Percentiles rank a stretch among this genome's conserved stretches.
phyloP scores from a whole-genome alignment of 177 flowering plant genomes.

The Vitis hybrid region DNA sequence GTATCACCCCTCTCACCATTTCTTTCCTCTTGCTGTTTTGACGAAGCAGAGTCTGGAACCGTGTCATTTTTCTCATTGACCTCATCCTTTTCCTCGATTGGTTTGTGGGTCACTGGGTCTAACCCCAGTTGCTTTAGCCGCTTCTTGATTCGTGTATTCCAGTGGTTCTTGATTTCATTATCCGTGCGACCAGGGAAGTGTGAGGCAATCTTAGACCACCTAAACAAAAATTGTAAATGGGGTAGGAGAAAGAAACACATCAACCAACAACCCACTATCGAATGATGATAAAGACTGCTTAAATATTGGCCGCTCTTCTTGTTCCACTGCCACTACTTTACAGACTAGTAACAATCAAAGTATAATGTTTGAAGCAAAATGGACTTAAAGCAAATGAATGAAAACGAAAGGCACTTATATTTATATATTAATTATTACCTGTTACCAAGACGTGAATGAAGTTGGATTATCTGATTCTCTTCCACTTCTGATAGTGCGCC shows the following conservation, averaged over 20 bases:
- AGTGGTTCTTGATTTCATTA: constrained; percentile 87
- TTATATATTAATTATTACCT: constrained; percentile 34
- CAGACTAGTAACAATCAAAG: no score
- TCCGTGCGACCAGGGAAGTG: constrained; percentile 90
- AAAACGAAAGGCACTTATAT: not conserved
- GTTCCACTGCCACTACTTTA: no score
- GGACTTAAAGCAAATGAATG: not conserved
- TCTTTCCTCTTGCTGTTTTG: constrained; percentile 16
- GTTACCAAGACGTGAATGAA: constrained; percentile 77
- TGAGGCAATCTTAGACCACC: constrained; percentile 93
- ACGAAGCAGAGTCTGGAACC: not conserved
- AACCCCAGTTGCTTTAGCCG: constrained; percentile 54
- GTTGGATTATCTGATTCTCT: constrained; percentile 75
- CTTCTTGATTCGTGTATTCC: constrained; percentile 90
- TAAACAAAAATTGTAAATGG: constrained; percentile 15
- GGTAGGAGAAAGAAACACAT: not conserved
- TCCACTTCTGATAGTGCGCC: constrained; percentile 70
- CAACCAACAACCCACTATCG: not conserved
- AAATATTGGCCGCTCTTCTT: no score
- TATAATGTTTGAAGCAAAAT: no score
- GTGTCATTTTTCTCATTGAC: not conserved
- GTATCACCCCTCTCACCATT: not conserved
- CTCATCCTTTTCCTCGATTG: constrained; percentile 22
- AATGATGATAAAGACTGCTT: no score
- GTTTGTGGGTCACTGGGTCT: constrained; percentile 70